Conservation (phyloP, 495 filamentous ascomycete species). For the Immersiella caudata region DNA sequence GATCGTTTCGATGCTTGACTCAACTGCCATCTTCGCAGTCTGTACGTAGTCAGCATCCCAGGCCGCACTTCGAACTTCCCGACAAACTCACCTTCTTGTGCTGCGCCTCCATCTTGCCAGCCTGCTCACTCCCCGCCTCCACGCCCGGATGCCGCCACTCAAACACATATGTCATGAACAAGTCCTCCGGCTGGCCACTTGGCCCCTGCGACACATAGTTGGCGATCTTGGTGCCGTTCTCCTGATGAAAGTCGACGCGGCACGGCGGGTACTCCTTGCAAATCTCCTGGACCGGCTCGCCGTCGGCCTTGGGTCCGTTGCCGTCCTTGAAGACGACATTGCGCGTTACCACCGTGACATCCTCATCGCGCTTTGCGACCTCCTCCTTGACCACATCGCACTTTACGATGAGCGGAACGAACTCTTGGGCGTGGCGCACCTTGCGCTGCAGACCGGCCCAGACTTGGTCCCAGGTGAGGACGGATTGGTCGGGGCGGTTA, state of each 20-base stretch:
- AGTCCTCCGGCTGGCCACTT: conserved; percentile 27
- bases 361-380: conserved; percentile 28
- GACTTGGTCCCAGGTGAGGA: conserved; percentile 39
- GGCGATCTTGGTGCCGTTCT: conserved; percentile 41
- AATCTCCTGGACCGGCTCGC: conserved; percentile 31
- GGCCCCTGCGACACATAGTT: conserved; percentile 38
- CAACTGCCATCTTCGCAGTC: conserved; percentile 46
- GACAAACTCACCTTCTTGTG: conserved; percentile 38
- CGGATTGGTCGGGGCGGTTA: conserved; percentile 36
- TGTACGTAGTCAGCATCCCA: conserved; percentile 26
- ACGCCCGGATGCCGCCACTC: conserved; percentile 40
- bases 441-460: conserved; percentile 47
- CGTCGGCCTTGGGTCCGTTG: conserved; percentile 12
- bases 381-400: conserved; percentile 34
- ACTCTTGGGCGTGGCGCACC: conserved; percentile 40
- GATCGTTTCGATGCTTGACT: conserved; percentile 42
- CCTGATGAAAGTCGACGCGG: conserved; percentile 42
- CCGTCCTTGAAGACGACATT: conserved; percentile 35
- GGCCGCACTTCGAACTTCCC: not conserved
- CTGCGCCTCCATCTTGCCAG: conserved; percentile 30
- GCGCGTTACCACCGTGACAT: conserved; percentile 30
- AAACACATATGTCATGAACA: conserved; percentile 45
- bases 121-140: conserved; percentile 34
- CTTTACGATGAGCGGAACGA: conserved; percentile 42
- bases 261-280: conserved; percentile 38